Evolutionary conservation across 1,139 yeast species (phyloP).

Genomic region (Yarrowia galli): DNA sequence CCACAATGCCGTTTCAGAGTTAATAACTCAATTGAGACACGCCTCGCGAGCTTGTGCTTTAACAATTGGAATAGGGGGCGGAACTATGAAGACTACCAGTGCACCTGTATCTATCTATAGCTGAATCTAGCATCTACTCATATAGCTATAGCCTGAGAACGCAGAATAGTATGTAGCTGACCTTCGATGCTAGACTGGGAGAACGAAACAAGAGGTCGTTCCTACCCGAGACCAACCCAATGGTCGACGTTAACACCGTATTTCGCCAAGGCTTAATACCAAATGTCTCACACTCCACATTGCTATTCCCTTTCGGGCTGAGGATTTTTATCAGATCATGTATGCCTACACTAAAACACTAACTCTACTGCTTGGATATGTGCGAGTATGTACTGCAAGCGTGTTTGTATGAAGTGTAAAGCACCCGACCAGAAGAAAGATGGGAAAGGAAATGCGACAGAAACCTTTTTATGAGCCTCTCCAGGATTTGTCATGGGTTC

Average conservation of each 20-base stretch:
- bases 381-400: neutral
- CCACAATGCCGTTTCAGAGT: neutral
- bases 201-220: too few relatives aligned
- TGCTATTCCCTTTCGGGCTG: neutral
- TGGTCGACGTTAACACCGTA: neutral
- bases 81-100: too few relatives aligned
- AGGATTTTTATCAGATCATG: conserved; percentile 23
- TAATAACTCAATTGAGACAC: neutral
- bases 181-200: too few relatives aligned
- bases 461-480: conserved; percentile 1
- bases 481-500: neutral
- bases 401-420: neutral
- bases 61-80: too few relatives aligned
- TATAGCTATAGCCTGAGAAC: too few relatives aligned
- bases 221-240: neutral
- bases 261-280: neutral
- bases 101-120: too few relatives aligned
- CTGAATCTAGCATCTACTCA: too few relatives aligned
- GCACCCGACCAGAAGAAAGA: neutral
- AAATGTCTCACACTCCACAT: neutral
- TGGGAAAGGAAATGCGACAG: neutral
- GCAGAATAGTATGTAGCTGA: too few relatives aligned
- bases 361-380: neutral
- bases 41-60: neutral
- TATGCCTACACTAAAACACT: neutral